Evolutionary conservation across 352 stramenopile species (phyloP).

Genomic region (Sclerospora graminicola): DNA sequence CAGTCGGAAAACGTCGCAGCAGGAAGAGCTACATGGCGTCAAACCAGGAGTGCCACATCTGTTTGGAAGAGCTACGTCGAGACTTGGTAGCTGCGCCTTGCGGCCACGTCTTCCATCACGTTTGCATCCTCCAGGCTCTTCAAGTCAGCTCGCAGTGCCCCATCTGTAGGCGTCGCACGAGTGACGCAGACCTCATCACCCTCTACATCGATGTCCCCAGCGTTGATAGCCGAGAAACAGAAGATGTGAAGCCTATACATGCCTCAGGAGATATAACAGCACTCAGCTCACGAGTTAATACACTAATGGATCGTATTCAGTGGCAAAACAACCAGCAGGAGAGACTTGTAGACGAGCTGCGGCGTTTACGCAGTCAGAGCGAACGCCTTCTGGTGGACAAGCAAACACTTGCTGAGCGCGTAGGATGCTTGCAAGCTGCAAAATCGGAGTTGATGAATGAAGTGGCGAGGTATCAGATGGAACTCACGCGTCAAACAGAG

Average conservation of each 20-base stretch:
- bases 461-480: slow-evolving; percentile 68
- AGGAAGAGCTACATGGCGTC: slow-evolving; percentile 6
- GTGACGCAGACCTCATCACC: slow-evolving; percentile 34
- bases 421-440: slow-evolving; percentile 28
- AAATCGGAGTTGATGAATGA: slow-evolving; percentile 57
- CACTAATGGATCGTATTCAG: slow-evolving; percentile 59
- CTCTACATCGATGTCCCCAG: slow-evolving; percentile 58
- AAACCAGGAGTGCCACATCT: slow-evolving; percentile 74
- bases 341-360: slow-evolving; percentile 39
- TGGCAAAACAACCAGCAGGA: slow-evolving; percentile 77
- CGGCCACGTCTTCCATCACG: slow-evolving; percentile 64
- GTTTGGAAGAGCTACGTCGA: slow-evolving; percentile 57
- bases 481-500: slow-evolving; percentile 55
- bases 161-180: slow-evolving; percentile 46
- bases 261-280: slow-evolving; percentile 20
- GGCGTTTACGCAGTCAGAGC: slow-evolving; percentile 46
- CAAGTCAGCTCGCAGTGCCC: slow-evolving; percentile 63
- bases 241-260: not conserved
- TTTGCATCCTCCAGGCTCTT: slow-evolving; percentile 65
- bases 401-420: slow-evolving; percentile 42
- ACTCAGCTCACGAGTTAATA: slow-evolving; percentile 41
- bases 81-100: slow-evolving; percentile 52
- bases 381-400: slow-evolving; percentile 58
- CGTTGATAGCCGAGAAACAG: not conserved
- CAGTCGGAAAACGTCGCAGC: slow-evolving; percentile 1